Conservation (phyloP, 495 filamentous ascomycete genomes). For the Lasiosphaeria hispida region DNA sequence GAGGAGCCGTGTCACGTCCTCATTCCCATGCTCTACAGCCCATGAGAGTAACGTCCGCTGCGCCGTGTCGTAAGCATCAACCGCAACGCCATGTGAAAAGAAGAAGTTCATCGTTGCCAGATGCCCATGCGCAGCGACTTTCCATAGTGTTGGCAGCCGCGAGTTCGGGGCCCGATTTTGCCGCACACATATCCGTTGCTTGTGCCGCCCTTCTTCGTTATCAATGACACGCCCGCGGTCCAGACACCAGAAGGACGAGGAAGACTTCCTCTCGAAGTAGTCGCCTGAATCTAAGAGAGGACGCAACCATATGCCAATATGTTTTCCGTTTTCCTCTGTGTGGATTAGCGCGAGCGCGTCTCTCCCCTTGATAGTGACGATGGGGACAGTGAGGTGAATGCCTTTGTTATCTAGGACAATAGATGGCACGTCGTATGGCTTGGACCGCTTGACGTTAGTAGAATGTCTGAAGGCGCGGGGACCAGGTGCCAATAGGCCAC, state of each 20-base stretch:
- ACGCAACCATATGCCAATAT: background rate
- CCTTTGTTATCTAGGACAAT: slow-evolving; percentile 1
- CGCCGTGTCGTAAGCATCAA: background rate
- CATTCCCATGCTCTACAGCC: slow-evolving; percentile 3
- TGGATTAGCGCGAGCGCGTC: background rate
- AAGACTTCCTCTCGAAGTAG: background rate
- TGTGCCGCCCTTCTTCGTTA: background rate
- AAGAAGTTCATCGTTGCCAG: background rate
- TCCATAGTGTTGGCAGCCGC: background rate
- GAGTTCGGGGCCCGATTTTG: background rate
- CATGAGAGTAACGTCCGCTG: background rate
- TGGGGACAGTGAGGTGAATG: background rate
- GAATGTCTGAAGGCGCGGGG: background rate
- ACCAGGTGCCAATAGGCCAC: background rate
- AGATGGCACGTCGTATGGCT: background rate
- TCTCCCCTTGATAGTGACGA: background rate
- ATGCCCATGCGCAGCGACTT: background rate
- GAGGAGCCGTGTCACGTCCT: background rate
- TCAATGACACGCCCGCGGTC: background rate
- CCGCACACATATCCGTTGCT: background rate
- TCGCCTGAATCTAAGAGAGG: background rate
- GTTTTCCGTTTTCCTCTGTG: background rate
- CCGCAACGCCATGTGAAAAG: background rate
- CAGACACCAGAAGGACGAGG: background rate
- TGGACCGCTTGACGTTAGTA: background rate